Conservation (phyloP, 805 yeast species). For the Maudiozyma pseudohumilis region DNA sequence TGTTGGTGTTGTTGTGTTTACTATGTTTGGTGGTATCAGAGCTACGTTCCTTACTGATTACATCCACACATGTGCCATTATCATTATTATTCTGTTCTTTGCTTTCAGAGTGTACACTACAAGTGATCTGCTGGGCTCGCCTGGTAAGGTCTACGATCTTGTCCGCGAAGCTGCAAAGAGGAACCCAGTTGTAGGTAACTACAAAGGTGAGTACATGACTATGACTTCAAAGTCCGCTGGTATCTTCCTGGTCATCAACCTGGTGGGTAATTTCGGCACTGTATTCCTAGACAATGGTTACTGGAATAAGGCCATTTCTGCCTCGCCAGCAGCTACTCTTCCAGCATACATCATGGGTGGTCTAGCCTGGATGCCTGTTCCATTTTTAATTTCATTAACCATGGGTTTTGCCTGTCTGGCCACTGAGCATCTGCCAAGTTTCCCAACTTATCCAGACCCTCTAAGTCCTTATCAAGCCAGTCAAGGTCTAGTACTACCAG, state of each 20-base stretch:
- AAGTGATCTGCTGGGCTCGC: slow-evolving; percentile 65
- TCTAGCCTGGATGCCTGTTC: slow-evolving; percentile 84
- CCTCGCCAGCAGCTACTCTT: slow-evolving; percentile 71
- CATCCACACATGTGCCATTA: slow-evolving; percentile 69
- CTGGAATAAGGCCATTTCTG: slow-evolving; percentile 83
- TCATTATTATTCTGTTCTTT: slow-evolving; percentile 69
- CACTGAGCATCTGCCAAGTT: slow-evolving; percentile 54
- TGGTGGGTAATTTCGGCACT: slow-evolving; percentile 85
- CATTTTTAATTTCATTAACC: slow-evolving; percentile 71
- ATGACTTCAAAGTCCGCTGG: slow-evolving; percentile 82
- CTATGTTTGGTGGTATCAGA: slow-evolving; percentile 72
- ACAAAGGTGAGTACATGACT: slow-evolving; percentile 79
- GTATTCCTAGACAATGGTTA: slow-evolving; percentile 82
- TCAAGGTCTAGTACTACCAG: slow-evolving; percentile 66
- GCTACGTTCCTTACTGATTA: slow-evolving; percentile 77
- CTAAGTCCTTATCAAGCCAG: slow-evolving; percentile 59
- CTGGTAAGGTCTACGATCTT: slow-evolving; percentile 67
- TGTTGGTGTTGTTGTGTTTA: slow-evolving; percentile 64
- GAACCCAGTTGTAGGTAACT: slow-evolving; percentile 68
- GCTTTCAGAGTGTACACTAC: slow-evolving; percentile 72
- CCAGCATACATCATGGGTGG: slow-evolving; percentile 89
- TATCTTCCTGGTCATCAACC: slow-evolving; percentile 77
- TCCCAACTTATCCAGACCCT: slow-evolving; percentile 71
- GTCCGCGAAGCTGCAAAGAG: slow-evolving; percentile 50
- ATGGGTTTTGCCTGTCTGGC: slow-evolving; percentile 81